Base-by-base conservation (phyloP, 805 yeast genomes). In the Saturnispora mendoncae region DNA sequence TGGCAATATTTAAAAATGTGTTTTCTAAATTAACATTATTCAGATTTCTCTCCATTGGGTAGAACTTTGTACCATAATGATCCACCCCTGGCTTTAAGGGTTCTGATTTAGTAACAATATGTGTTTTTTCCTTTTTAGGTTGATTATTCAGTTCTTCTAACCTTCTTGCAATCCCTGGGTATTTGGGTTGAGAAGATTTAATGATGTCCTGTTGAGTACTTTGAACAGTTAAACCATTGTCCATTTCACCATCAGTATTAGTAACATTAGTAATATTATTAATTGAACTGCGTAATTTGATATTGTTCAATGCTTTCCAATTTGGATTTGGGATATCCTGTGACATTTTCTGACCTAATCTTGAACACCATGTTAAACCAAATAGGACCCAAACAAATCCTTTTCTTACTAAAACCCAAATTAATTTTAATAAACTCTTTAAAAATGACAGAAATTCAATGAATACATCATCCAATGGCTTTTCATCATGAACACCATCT, bases 281-380 rank as follows among this genome's bases (percentile, higher is more conserved):
- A 4, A 17, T 15, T n/a, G n/a, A n/a, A n/a, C n/a, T n/a, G n/a
- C n/a, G n/a, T n/a, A n/a, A n/a, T n/a, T n/a, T n/a, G 10, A 10
- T n/a, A 6, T 15, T 24, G 13, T 17, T 15, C 24, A 12, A 8
- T 18, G 15, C 27, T 8, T 40, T 36, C 36, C 46, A 39, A 10
- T 45, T 41, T 2, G 61, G 62, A 26, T 46, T 52, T 4, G 62
- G 62, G 10, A 58, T 56, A 13, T 35, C 26, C 23, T 51, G 49
- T 21, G 54, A 42, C 2, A 52, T 25, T 10, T 38, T 46, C 33
- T 51, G 39, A 19, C 51, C 13, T 18, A 43, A 23, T 2, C 47
- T 21, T 6, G 46, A 51, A 1, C 50, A 19, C 8, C 42, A 15
- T 9, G 50, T 53, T 18, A 58, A 34, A 2, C 46, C 14, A 40